Evolutionary conservation across 441 rosid genomes (phyloP), one percentile per base, ranked within the genome.

Genomic region (Viola pubescens): DNA sequence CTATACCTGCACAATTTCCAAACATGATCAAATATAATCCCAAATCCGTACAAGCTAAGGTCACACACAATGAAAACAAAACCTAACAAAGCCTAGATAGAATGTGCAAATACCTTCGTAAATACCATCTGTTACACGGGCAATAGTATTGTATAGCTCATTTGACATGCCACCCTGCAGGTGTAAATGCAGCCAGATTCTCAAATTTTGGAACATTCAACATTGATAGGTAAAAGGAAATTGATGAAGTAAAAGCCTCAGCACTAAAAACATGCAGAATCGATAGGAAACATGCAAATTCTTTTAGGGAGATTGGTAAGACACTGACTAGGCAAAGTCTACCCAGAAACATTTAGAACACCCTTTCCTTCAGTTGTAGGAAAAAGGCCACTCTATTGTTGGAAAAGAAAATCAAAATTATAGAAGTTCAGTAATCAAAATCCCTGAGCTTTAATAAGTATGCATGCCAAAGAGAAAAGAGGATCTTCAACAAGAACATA

Each of bases 131-230:
- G 97, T 87, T 53, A 91, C 97, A 63, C 98, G 95, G 44, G 91
- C 94, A 75, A 87, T 78, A 39, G 91, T 73, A 58, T 78, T 91
- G 84, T 91, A 91, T 75, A 91, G 73, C 75, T 91, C 98, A 75
- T 91, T 89, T 11, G 97, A 91, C 97, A 89, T 91, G 58, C 98
- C 98, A 60, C 97, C 98, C 98, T 89, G 77, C 67, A 78, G 57
- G 55, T 56, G 58, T 61, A 64, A 50, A 48, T 14, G 43, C 39
- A 37, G 7, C 6, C 41, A 13, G 13, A 52, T 71, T 51, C 58
- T 50, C 34, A 26, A 26, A 26, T 1, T 1, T 26, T 26, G 34
- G 34, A 26, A 26, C 34, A 26, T 26, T 26, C 34, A 26, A 26
- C 34, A 26, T 1, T 26, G 34, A 26, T 26, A 26, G 34, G 34